Base-by-base conservation (phyloP, 2,329 filamentous ascomycete genomes). In the Colletotrichum sidae region DNA sequence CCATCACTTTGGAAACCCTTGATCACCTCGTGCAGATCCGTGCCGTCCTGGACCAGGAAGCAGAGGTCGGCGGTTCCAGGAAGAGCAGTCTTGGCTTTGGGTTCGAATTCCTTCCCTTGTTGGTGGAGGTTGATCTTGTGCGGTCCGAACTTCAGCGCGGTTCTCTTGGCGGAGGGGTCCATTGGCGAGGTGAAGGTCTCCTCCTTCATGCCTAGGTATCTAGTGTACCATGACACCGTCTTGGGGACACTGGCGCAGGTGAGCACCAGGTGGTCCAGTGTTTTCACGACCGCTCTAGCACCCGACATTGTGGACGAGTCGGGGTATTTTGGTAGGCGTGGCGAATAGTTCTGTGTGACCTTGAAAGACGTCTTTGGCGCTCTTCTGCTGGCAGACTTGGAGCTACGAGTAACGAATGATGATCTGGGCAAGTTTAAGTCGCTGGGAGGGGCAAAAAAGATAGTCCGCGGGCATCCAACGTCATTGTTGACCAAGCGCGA, bases 91-190 rank as follows among this genome's bases (percentile, higher is more conserved):
- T 72, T 71, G 0, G 87, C 87, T 70, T 88, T 88, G 3, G 87
- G 87, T 64, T 87, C 84, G 68, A 88, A 89, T 65, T 89, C 86
- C 12, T 80, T 81, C 7, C 86, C 86, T 10, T 77, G 76, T 68
- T 86, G 79, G 70, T 90, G 87, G 2, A 90, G 79, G 65, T 90
- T 90, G 62, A 90, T 85, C 74, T 90, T 90, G 67, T 88, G 85
- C 1, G 68, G 71, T 39, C 86, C 88, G 69, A 89, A 90, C 5
- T 80, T 75, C 13, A 90, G 78, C 0, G 86, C 85, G 63, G 85
- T 81, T 11, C 87, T 81, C 33, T 70, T 72, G 39, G 70, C 71
- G 2, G 78, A 73, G 12, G 77, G 67, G 13, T 73, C 77, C 6
- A 75, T 67, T 10, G 77, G 70, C 0, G 84, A 81, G 0, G 76